These are phyloP conservation scores for Apiospora koreana DNA, from an alignment of 2,329 filamentous ascomycete genomes.

Conservation along the genomic window DNA sequence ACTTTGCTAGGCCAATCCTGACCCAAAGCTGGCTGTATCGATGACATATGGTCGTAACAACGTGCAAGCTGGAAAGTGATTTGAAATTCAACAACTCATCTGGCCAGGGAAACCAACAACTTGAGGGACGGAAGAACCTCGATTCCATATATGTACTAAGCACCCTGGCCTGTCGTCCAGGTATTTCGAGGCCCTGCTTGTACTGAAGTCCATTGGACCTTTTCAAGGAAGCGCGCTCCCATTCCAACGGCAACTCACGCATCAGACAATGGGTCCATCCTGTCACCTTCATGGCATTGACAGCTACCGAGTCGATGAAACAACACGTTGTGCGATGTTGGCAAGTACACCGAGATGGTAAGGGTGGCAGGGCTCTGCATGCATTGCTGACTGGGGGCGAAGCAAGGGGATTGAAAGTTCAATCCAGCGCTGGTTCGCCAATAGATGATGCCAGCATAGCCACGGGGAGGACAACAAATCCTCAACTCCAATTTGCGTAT, in stretches of 20 bases:
- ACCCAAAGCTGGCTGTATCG: not conserved
- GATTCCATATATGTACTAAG: not conserved
- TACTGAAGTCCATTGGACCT: too few species aligned
- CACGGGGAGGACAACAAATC: not conserved
- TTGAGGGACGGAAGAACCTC: not conserved
- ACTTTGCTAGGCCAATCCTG: too few species aligned
- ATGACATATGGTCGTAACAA: too few species aligned
- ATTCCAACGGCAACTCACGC: not conserved
- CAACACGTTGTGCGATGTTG: not conserved
- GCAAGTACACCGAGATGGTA: not conserved
- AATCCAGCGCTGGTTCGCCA: not conserved
- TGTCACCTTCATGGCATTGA: not conserved
- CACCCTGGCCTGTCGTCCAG: not conserved
- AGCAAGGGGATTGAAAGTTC: not conserved
- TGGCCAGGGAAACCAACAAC: too few species aligned
- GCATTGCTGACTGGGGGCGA: not conserved
- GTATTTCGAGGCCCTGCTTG: not conserved
- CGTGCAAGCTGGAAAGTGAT: too few species aligned
- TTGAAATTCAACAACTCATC: too few species aligned
- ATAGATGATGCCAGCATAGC: slow-evolving; percentile 1
- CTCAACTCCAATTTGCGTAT: not conserved
- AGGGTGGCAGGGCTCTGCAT: not conserved
- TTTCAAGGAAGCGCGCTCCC: not conserved
- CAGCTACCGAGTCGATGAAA: not conserved
- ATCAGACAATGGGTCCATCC: too few species aligned